Percentiles rank a stretch among this genome's conserved stretches.
Conservation (phyloP, 2,329 filamentous ascomycete genomes). For the Thielaviopsis punctulata region DNA sequence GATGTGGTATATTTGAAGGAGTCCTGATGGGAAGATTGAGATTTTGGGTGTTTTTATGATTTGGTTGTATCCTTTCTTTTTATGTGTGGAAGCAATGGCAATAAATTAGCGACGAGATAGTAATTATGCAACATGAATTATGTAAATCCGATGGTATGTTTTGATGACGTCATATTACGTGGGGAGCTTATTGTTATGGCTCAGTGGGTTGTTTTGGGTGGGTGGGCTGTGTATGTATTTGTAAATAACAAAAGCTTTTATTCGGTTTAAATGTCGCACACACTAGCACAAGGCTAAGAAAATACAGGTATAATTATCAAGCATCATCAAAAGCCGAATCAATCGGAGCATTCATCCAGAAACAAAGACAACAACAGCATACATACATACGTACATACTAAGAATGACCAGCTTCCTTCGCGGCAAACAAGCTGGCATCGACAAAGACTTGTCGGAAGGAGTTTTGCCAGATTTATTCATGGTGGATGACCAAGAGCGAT, state of each 20-base stretch:
- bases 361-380: not conserved
- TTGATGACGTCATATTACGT: not conserved
- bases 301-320: not conserved
- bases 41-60: not conserved
- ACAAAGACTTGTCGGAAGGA: conserved; percentile 73
- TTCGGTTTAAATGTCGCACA: not conserved
- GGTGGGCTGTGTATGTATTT: not conserved
- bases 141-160: not conserved
- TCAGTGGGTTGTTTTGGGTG: not conserved
- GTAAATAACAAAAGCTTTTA: not conserved
- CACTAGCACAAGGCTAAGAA: not conserved
- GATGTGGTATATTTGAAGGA: conserved; percentile 27
- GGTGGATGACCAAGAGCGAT: conserved; percentile 68
- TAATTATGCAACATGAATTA: not conserved
- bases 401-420: conserved; percentile 74
- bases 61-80: not conserved
- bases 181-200: not conserved
- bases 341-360: too few relatives aligned
- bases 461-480: conserved; percentile 63
- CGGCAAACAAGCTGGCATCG: conserved; percentile 84
- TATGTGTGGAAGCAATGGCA: not conserved
- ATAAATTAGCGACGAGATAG: not conserved
- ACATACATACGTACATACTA: not conserved
- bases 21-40: not conserved
- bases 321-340: not conserved